Evolutionary conservation across 2,329 filamentous ascomycete species (phyloP), one percentile per base, ranked within the genome.

Genomic region (Ascochyta viciae-villosae): DNA sequence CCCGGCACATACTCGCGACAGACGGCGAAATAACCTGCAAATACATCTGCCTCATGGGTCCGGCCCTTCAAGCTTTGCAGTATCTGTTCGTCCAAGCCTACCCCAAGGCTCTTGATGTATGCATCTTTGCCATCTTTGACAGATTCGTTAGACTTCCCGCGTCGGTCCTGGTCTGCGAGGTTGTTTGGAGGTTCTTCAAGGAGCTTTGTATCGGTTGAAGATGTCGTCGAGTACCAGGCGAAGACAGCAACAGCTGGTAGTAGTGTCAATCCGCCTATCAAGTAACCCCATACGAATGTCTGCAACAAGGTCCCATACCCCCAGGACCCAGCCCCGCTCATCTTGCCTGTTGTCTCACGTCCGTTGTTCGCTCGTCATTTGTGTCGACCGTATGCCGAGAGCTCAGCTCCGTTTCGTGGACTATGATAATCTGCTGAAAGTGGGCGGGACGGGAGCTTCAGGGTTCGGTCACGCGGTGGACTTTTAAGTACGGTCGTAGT

Each of bases 1-100:
- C 92, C 92, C 38, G 93, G 91, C 0, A 91, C 90, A 77, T 95
- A 97, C 78, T 96, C 92, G 72, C 93, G 86, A 73, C 91, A 96
- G 15, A 97, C 92, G n/a, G 92, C 91, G 75, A 97, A 97, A 78
- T 96, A 97, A 16, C 92, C 93, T 8, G 92, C 90, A 2, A 92
- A 91, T 37, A 92, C 90, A 71, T 96, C 91, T 31, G 87, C 82
- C 55, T 92, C 89, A 61, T 87, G 83, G 19, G 82, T 56, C 42
- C 59, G 60, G 15, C 54, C 58, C 48, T 69, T 69, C 24, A 69
- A 47, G 38, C 65, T 63, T 40, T 66, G 64, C 44, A 69, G 46
- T 38, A 66, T 67, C 19, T 65, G 58, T 24, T 66, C 62, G 29
- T 69, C 66, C 35, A 69, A 50, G 4, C 62, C 66, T 23, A 60